Evolutionary conservation across 2,329 filamentous ascomycete genomes (phyloP).

Genomic region (Sporothrix globosa): DNA sequence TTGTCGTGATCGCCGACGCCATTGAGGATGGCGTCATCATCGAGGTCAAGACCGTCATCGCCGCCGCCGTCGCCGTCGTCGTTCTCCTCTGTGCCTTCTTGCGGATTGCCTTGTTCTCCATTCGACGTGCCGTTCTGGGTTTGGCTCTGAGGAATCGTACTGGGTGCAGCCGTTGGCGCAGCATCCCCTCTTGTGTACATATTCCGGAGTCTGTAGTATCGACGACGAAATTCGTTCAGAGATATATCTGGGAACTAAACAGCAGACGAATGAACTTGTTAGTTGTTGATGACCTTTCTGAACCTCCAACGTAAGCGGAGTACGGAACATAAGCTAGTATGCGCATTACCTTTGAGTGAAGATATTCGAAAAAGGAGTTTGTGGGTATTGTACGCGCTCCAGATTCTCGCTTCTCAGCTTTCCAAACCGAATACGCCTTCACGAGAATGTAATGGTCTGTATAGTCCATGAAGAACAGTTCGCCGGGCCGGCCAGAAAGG

Average conservation of each 20-base stretch:
- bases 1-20: conserved; percentile 16
- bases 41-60: conserved; percentile 7
- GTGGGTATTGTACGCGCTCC: background rate
- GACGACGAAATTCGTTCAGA: background rate
- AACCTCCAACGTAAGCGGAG: background rate
- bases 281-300: background rate
- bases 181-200: background rate
- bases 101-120: background rate
- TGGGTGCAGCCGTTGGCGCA: background rate
- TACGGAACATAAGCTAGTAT: background rate
- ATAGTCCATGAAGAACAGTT: conserved; percentile 13
- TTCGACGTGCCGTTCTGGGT: background rate
- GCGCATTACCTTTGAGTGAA: background rate
- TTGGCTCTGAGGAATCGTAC: background rate
- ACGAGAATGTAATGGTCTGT: background rate
- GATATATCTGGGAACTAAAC: background rate
- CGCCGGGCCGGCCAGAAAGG: background rate
- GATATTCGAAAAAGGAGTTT: background rate
- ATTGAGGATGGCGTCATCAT: conserved; percentile 28
- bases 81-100: background rate
- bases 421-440: background rate
- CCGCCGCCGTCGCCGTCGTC: background rate
- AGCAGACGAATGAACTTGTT: background rate
- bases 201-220: conserved; percentile 14
- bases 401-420: background rate